Evolutionary conservation across 1,139 yeast species (phyloP), one percentile per base, ranked within the genome.

Genomic region (Pichia cactophila): DNA sequence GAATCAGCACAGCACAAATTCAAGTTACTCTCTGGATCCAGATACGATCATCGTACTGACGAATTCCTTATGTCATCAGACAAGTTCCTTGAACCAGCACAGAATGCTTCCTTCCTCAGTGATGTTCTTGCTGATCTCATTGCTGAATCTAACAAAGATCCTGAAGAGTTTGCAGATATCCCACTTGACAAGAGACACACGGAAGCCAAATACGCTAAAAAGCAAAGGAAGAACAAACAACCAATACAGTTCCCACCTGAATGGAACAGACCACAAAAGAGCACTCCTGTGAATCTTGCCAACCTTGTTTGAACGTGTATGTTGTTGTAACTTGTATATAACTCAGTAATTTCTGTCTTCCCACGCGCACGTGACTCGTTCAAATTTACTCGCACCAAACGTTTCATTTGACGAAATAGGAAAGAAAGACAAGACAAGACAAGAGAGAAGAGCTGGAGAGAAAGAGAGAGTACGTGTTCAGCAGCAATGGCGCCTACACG

Each of bases 101-200:
- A 92, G 68, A 92, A 92, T 68, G 87, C 90, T 48, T 77, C 85
- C 55, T 82, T 76, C 66, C 69, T 87, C 54, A 81, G 83, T 37
- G 84, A 81, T 49, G 74, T 82, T 33, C 72, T 89, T 57, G 75
- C 77, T 55, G 75, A 73, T 51, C 71, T 92, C 50, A 60, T 90
- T 37, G 64, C 64, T 20, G 90, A 81, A 58, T 72, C 95, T n/a
- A 83, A 80, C 61, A 84, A 80, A 53, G 62, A 74, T 47, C 66
- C 74, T 5, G 73, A 75, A 44, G 92, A 86, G 55, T 86, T 87
- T 59, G 72, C 75, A 43, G 95, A 87, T 61, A 71, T 92, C 41
- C 97, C 97, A 33, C 67, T 92, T 45, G 96, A 89, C 64, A 79
- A 75, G 31, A 81, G 96, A 65, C 92, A 85, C 64, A 72, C 72